A percentile compares a stretch with the other conserved stretches of the same genome.
Conservation (phyloP, 495 filamentous ascomycete genomes). For the Aspergillus funiculosus region DNA sequence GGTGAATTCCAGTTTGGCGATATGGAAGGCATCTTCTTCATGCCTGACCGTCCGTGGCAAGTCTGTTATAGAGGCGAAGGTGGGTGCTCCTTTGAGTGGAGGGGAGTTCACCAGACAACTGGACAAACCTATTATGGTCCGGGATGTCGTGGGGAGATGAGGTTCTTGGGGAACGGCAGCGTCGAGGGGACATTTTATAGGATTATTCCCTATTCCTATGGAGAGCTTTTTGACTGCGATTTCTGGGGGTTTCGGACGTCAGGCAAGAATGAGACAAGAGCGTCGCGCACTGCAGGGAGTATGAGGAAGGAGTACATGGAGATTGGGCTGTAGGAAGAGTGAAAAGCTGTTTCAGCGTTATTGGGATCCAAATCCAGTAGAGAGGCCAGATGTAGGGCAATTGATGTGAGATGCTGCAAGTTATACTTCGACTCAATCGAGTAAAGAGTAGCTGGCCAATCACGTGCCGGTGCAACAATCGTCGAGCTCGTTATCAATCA, state of each 20-base stretch:
- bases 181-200: constrained; percentile 10
- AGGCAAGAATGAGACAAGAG: constrained; percentile 2
- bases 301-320: background rate
- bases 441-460: background rate
- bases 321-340: background rate
- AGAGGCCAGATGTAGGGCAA: no score
- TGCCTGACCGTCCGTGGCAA: constrained; percentile 5
- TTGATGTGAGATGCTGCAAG: no score
- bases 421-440: no score
- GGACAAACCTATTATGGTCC: background rate
- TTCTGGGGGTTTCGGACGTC: constrained; percentile 8
- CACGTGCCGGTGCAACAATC: constrained; percentile 7
- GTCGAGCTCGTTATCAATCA: background rate
- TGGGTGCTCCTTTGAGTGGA: constrained; percentile 8
- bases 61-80: background rate
- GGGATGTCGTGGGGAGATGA: constrained; percentile 4
- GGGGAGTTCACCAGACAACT: background rate
- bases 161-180: constrained; percentile 8
- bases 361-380: no score
- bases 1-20: constrained; percentile 12
- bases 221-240: constrained; percentile 5
- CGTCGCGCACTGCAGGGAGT: background rate
- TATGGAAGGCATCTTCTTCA: constrained; percentile 11
- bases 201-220: background rate
- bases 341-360: background rate